Base-by-base conservation (phyloP, 2,329 filamentous ascomycete genomes). In the Hypoxylon sp. region DNA sequence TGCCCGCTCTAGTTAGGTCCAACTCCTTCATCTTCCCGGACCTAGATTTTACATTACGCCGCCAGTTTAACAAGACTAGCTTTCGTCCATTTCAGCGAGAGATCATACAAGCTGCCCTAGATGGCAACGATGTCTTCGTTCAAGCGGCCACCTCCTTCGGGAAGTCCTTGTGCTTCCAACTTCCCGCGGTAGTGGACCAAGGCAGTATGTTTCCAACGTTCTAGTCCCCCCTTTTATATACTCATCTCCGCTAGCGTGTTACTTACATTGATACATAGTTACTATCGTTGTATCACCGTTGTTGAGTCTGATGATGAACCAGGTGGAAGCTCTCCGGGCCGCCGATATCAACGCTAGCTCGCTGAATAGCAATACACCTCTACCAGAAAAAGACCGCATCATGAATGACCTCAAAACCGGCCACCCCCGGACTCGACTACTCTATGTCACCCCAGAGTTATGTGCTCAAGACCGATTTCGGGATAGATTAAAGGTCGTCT, bases 391-490 rank as follows among this genome's bases (percentile, higher is more conserved):
- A 72, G 85, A 88, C 53, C 82, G 84, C 29, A 93, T 98, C 68
- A 86, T 95, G 58, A 87, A 88, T 59, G 95, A 98, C 75, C 88
- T 98, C 39, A 91, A 93, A 69, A 95, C 93, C 17, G 95, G 94
- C 0, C 94, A 98, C 77, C 95, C 95, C 1, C 86, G 86, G 15
- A 97, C 88, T 3, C 87, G 93, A 4, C 87, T 98, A 2, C 88
- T 98, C 13, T 98, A 98, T 76, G 94, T 98, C 5, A 98, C 95
- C 0, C 95, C 95, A 0, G 95, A 98, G 78, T 88, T 94, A 65
- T 98, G 95, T 79, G 89, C 91, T 35, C 87, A 89, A 3, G 88
- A 93, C 67, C 85, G 86, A 63, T 98, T 98, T 79, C 91, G 94
- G 42, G 87, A 89, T 67, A 88, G 90, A 53, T 83, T 98, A 7